Evolutionary conservation across 2,329 filamentous ascomycete genomes (phyloP).

Genomic region (Neocucurbitaria cava): DNA sequence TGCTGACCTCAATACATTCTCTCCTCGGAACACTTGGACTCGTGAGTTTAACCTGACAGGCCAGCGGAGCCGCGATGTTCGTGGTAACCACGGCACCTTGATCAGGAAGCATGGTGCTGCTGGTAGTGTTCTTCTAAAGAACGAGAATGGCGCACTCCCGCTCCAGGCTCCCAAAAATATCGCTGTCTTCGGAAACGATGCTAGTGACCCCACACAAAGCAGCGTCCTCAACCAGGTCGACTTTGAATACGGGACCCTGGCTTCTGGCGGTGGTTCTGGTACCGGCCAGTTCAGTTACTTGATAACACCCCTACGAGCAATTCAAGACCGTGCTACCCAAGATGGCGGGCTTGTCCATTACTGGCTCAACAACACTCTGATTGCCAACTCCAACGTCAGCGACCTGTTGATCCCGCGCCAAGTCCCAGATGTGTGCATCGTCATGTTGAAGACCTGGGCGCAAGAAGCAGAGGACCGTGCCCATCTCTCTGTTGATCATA

Average conservation of each 20-base stretch:
- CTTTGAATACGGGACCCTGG: slow-evolving; percentile 52
- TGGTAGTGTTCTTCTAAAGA: slow-evolving; percentile 57
- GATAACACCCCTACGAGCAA: slow-evolving; percentile 51
- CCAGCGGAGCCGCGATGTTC: slow-evolving; percentile 43
- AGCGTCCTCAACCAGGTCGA: slow-evolving; percentile 45
- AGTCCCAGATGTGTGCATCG: slow-evolving; percentile 58
- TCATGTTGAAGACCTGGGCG: slow-evolving; percentile 65
- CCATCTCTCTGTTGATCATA: slow-evolving; percentile 52
- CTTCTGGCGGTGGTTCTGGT: slow-evolving; percentile 52
- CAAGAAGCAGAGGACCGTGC: slow-evolving; percentile 54
- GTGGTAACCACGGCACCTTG: slow-evolving; percentile 50
- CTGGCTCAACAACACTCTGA: slow-evolving; percentile 53
- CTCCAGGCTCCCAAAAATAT: slow-evolving; percentile 60
- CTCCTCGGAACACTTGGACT: slow-evolving; percentile 44
- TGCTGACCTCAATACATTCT: slow-evolving; percentile 48
- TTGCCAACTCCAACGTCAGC: slow-evolving; percentile 37
- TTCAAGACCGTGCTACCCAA: slow-evolving; percentile 40
- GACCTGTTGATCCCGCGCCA: slow-evolving; percentile 38
- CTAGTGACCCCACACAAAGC: slow-evolving; percentile 56
- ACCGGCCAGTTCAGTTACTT: slow-evolving; percentile 52
- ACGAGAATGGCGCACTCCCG: slow-evolving; percentile 57
- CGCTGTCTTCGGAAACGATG: slow-evolving; percentile 59
- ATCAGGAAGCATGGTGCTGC: slow-evolving; percentile 53
- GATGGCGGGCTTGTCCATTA: slow-evolving; percentile 54
- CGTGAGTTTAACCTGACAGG: slow-evolving; percentile 46